Percentiles rank a stretch among this genome's conserved stretches.
phyloP scores from a whole-genome alignment of 2,329 filamentous ascomycete genomes.

The Remersonia thermophila region DNA sequence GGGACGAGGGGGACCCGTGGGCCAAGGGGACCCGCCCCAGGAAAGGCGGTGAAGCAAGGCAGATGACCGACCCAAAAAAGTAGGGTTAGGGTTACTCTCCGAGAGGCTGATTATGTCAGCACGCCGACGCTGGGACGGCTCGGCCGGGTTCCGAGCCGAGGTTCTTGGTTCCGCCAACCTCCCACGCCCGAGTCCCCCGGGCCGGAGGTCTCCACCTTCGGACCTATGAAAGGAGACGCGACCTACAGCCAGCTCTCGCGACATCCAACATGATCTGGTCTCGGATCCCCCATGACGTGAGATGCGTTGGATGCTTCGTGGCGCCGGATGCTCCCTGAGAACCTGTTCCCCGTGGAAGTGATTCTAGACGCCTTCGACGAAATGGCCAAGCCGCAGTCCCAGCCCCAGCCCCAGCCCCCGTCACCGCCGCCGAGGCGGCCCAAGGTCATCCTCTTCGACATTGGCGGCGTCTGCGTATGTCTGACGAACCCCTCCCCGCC shows the following conservation, averaged over 20 bases:
- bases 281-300: no score
- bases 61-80: no score
- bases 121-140: no score
- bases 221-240: neutral
- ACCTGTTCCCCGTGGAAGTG: conserved; percentile 19
- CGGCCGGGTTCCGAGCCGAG: conserved; percentile 11
- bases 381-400: conserved; percentile 27
- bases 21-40: no score
- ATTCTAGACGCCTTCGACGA: conserved; percentile 22
- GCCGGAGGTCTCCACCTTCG: neutral
- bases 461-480: conserved; percentile 84
- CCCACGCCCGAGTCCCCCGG: conserved; percentile 1
- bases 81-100: neutral
- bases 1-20: conserved; percentile 20
- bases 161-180: conserved; percentile 6
- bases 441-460: conserved; percentile 80
- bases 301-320: no score
- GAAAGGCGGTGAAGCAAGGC: conserved; percentile 23
- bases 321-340: conserved; percentile 12
- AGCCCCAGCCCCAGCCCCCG: no score
- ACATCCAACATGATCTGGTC: no score
- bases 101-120: no score
- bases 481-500: conserved; percentile 14
- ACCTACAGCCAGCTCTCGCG: no score
- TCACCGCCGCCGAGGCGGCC: conserved; percentile 29